Base-by-base conservation (phyloP, 305 asterid species). In the Rubia tinctorum region DNA sequence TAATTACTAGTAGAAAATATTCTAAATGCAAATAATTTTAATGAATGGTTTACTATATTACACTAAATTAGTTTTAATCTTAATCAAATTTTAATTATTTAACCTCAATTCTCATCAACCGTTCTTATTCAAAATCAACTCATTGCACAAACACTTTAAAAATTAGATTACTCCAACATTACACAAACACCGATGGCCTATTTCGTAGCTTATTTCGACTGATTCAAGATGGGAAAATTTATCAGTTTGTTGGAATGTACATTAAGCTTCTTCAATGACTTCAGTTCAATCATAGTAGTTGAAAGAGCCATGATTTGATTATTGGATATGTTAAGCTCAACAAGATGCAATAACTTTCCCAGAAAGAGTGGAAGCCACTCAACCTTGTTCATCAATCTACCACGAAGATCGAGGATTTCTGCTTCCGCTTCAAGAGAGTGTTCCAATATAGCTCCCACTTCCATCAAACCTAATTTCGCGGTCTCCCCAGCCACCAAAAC, bases 361-460 rank as follows among this genome's bases (percentile, higher is more conserved):
- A 93, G 84, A 30, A 96, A 86, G 18, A 84, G 63, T 12, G 98
- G 98, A 78, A 93, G 90, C 97, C 98, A 93, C 78, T 93, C 98
- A 37, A 91, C 69, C 78, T 88, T 88, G 75, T 87, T 92, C 91
- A 82, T 82, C 79, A 93, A 82, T 78, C 79, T 91, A 64, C 89
- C 90, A 74, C 68, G 84, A 68, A 93, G 90, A 87, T 93, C 86
- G 71, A 93, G 80, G 77, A 85, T 56, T 37, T 66, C 76, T 44
- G 80, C 87, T 69, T 82, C 84, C 2, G 75, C 80, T 85, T 84
- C 84, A 8, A 85, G 89, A 37, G 76, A 73, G 23, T 73, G 79
- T 79, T 93, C 98, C 25, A 93, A 83, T 43, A 82, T 25, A 23
- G 88, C 91, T 64, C 93, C 96, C 78, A 89, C 86, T 73, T 83